Percentiles rank a stretch among this genome's conserved stretches.
These are phyloP conservation scores for Cinnamomum micranthum DNA, from an alignment of 164 flowering plant species.

Conservation along the genomic window DNA sequence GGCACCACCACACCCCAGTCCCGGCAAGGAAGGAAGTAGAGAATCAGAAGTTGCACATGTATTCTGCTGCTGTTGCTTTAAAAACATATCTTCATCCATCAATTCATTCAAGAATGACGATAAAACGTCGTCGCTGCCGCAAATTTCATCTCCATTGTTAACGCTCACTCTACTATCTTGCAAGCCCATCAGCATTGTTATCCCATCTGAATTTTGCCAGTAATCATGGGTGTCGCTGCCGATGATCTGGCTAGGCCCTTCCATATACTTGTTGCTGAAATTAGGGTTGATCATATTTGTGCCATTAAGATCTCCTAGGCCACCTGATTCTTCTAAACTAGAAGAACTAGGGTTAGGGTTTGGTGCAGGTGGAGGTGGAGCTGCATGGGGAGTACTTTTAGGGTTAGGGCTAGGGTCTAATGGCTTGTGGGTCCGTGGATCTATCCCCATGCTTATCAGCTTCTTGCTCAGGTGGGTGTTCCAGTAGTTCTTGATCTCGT, in stretches of 20 bases:
- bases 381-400: not conserved
- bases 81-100: conserved; percentile 42
- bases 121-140: conserved; percentile 43
- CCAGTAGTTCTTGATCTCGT: conserved; percentile 81
- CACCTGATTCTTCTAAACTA: not conserved
- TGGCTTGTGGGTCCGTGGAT: conserved; percentile 71
- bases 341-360: conserved; percentile 13
- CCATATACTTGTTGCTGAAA: not conserved
- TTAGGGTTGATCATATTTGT: not conserved
- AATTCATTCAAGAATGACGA: conserved; percentile 55
- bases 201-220: conserved; percentile 3
- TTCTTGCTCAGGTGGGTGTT: conserved; percentile 72
- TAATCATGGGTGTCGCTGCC: not conserved
- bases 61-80: conserved; percentile 21
- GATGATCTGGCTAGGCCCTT: conserved; percentile 7
- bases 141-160: conserved; percentile 23
- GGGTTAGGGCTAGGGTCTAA: conserved; percentile 22
- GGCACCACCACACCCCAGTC: conserved; percentile 1
- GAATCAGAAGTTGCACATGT: conserved; percentile 8
- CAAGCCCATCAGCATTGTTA: not conserved
- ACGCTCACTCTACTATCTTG: not conserved
- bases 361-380: conserved; percentile 4
- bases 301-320: not conserved
- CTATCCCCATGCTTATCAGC: conserved; percentile 62
- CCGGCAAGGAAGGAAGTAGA: conserved; percentile 6